Base-by-base conservation (phyloP, 1,284 basidiomycete species). In the Cryptococcus jaspeensis region DNA sequence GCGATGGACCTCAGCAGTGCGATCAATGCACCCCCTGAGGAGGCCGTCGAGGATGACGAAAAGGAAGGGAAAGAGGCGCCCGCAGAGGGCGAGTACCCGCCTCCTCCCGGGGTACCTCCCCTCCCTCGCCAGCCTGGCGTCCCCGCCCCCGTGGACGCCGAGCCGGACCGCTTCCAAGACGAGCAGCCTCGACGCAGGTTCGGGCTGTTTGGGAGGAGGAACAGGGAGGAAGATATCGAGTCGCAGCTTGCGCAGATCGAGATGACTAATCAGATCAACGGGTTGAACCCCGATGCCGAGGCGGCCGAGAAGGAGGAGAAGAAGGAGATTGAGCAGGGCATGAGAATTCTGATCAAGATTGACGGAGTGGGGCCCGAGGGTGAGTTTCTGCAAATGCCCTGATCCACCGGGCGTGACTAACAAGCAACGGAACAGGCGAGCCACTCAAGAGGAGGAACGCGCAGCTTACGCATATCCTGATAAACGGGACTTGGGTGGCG, bases 391-490 rank as follows among this genome's bases (percentile, higher is more conserved):
- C 32, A n/a, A 16, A 8, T 46, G 20, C 13, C 18, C 8, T 32
- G 38, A n/a, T 35, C 35, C 6, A 12, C 22, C 9, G 28, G 28
- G 28, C 9, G 9, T 32, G 28, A 32, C 45, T 52, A 15, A 52
- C 22, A 9, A 32, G 28, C 28, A 18, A 18, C 16, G 12, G 12
- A 18, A 13, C 52, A 72, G 78, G 76, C 49, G 63, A 75, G 56
- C 51, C 69, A 60, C 75, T 91, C 18, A 76, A 82, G 8, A 81
- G 84, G 12, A 81, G 83, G 7, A 94, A 94, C 70, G 87, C 91
- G 57, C 91, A 94, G 75, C 82, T 85, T 25, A 93, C 90, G 0
- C 92, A 92, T 72, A 81, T 94, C 46, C 87, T 91, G 58, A 83
- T 94, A 56, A 84, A 88, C n/a, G 83, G 89, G 38, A 81, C 88